Conservation (phyloP, 2,329 filamentous ascomycete genomes). For the Neoscytalidium dimidiatum region DNA sequence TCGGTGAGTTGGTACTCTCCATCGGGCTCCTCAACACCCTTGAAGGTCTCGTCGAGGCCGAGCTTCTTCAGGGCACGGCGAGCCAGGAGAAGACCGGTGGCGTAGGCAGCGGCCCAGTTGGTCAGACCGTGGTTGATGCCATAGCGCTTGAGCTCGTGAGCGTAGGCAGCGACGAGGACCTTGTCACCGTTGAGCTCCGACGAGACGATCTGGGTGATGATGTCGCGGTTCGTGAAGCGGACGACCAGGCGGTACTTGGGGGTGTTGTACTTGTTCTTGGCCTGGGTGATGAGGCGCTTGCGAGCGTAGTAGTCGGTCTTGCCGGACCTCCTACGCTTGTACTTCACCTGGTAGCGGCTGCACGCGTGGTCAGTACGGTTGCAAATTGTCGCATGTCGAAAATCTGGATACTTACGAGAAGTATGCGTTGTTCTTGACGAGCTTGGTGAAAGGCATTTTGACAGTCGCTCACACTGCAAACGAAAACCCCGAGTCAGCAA, state of each 20-base stretch:
- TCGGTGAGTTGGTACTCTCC: conserved; percentile 97
- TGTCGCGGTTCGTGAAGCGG: conserved; percentile 99
- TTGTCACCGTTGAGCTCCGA: conserved; percentile 98
- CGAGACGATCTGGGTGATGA: conserved; percentile 95
- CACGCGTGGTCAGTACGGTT: conserved; percentile 27
- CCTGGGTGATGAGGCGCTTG: conserved; percentile 99
- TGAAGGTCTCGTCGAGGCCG: conserved; percentile 87
- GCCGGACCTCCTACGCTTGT: conserved; percentile 91
- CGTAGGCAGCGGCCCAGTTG: conserved; percentile 99
- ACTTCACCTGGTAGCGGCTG: conserved; percentile 99
- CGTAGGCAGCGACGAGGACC: conserved; percentile 89
- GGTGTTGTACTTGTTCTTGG: conserved; percentile 99
- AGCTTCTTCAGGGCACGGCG: conserved; percentile 98
- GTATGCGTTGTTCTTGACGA: conserved; percentile 97
- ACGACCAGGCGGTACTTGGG: conserved; percentile 99
- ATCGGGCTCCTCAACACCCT: conserved; percentile 93
- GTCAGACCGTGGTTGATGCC: conserved; percentile 97
- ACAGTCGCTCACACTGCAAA: conserved; percentile 56
- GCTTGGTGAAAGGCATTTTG: conserved; percentile 57
- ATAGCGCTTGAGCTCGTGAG: conserved; percentile 97
- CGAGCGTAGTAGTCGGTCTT: conserved; percentile 99
- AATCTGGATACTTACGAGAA: conserved; percentile 72
- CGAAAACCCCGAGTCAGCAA: conserved; percentile 89
- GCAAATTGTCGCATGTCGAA: neutral
- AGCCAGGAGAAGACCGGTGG: conserved; percentile 93